Evolutionary conservation across 768 basidiomycete genomes (phyloP), one percentile per base, ranked within the genome.

Genomic region (Lactarius quietus): DNA sequence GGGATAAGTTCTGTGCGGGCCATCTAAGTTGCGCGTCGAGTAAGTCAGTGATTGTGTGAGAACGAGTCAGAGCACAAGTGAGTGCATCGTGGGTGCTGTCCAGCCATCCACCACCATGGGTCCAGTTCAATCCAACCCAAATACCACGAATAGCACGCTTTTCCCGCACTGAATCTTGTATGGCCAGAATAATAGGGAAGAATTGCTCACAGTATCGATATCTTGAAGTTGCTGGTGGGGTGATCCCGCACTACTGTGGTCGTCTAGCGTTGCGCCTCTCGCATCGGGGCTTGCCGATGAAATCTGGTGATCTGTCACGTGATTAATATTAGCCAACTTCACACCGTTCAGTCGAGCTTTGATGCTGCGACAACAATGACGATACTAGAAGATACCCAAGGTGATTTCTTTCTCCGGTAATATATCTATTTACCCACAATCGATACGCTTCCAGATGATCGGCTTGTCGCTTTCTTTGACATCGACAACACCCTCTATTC

Each of bases 401-500:
- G 66, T 28, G 33, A 52, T 59, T 48, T n/a, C 31, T 31, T 20
- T 29, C 54, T 33, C 26, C 1, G 39, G 8, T 15, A n/a, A 36
- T 26, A 23, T 26, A 20, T 1, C 23, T 9, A 17, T 38, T 51
- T 36, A 17, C 33, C 18, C 35, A 31, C 41, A 68, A 52, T 70
- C 41, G 31, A 3, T 6, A 36, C 17, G 15, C 14, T 29, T 41
- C 64, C 67, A 74, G 89, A 90, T 79, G 80, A 83, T 43, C 84
- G 86, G 17, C 75, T 75, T 66, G 76, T 92, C 57, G 80, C 92
- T 58, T 93, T 87, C 84, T 85, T 94, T 66, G 92, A 93, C 72
- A 91, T 94, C 64, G 93, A 94, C 75, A 93, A 95, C 71, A 93
- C 92, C 3, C 81, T 95, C 18, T 95, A 94, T 74, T 90, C 91